phyloP scores from a whole-genome alignment of 140 eudicot genomes.

The Ambrosia hybrid region DNA sequence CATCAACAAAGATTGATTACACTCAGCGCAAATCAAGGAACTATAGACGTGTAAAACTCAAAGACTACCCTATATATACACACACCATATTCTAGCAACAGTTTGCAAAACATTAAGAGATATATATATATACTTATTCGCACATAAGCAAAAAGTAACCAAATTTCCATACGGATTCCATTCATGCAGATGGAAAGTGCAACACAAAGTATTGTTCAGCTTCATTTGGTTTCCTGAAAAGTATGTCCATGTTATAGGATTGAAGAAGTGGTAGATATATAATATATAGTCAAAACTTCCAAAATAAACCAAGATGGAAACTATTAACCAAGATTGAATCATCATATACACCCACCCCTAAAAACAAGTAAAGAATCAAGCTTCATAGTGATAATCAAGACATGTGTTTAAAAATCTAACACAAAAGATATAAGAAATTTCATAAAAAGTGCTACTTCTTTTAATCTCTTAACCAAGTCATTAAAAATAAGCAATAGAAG shows the following conservation, averaged over 20 bases:
- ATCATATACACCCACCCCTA: not conserved
- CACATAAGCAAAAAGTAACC: not conserved
- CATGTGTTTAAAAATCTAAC: constrained; percentile 12
- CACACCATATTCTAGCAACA: no score
- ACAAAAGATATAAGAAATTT: not conserved
- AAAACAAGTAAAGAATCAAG: not conserved
- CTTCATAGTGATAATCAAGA: constrained; percentile 13
- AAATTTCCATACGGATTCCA: not conserved
- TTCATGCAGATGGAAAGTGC: not conserved
- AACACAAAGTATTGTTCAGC: not conserved
- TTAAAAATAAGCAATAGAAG: no score
- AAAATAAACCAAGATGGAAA: not conserved
- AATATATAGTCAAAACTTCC: not conserved
- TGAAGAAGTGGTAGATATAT: not conserved
- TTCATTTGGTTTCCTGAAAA: not conserved
- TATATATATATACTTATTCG: not conserved
- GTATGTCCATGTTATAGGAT: not conserved
- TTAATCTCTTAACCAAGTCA: no score
- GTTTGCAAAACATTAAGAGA: not conserved
- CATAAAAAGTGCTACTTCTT: not conserved
- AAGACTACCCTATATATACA: no score
- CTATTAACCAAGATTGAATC: not conserved
- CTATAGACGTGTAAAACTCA: not conserved
- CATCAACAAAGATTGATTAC: no score
- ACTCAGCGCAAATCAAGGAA: not conserved